Evolutionary conservation across 2,329 filamentous ascomycete species (phyloP).

Genomic region (Clarireedia hainanense): DNA sequence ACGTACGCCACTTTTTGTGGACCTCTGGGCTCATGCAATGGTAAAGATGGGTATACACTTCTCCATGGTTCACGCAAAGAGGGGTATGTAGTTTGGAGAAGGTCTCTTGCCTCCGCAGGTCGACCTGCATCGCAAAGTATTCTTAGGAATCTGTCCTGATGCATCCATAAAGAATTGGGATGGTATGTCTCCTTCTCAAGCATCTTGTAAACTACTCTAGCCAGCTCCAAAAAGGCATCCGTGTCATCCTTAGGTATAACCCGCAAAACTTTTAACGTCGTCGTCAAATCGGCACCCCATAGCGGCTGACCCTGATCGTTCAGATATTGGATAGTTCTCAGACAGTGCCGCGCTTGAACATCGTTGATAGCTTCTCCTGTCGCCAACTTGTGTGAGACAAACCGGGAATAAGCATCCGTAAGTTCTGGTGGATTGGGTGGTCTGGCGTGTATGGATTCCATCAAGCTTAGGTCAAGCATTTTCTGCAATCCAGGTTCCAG

Average conservation of each 20-base stretch:
- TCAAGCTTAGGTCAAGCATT: slow-evolving; percentile 60
- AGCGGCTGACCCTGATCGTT: slow-evolving; percentile 25
- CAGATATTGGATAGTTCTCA: slow-evolving; percentile 55
- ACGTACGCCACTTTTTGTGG: too few relatives aligned
- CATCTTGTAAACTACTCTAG: slow-evolving; percentile 20
- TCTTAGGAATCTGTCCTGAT: not conserved
- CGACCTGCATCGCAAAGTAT: slow-evolving; percentile 20
- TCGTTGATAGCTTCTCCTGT: slow-evolving; percentile 48
- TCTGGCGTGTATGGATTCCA: slow-evolving; percentile 54
- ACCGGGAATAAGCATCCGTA: slow-evolving; percentile 52
- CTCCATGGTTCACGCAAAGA: not conserved
- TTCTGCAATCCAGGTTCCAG: slow-evolving; percentile 64
- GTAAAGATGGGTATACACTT: not conserved
- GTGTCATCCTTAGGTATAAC: slow-evolving; percentile 19
- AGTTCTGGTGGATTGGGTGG: slow-evolving; percentile 58
- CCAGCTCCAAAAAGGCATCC: slow-evolving; percentile 13
- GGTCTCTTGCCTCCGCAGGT: slow-evolving; percentile 20
- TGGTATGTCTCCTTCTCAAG: slow-evolving; percentile 2
- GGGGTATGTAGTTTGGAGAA: slow-evolving; percentile 3
- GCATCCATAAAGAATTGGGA: too few relatives aligned
- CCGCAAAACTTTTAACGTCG: slow-evolving; percentile 13
- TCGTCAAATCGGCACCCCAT: slow-evolving; percentile 11
- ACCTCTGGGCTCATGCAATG: not conserved
- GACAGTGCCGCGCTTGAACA: slow-evolving; percentile 56
- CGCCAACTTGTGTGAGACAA: slow-evolving; percentile 51